A percentile compares a stretch with the other conserved stretches of the same genome.
These are phyloP conservation scores for Nakazawaea ernobii DNA, from an alignment of 805 yeast species.

Conservation along the genomic window DNA sequence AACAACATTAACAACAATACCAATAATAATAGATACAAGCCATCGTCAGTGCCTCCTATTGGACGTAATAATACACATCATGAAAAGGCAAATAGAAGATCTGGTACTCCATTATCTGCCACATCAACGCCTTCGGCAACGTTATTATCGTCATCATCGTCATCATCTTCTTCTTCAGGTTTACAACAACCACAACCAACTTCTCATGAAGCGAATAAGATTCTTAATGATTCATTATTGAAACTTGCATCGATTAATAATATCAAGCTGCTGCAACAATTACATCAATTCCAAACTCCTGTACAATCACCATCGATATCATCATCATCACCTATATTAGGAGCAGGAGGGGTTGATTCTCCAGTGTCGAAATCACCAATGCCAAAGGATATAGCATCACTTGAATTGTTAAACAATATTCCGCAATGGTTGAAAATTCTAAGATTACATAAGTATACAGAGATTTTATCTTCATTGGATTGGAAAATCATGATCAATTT, in stretches of 20 bases:
- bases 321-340: background rate
- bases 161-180: constrained; percentile 10
- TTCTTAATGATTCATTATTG: constrained; percentile 5
- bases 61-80: background rate
- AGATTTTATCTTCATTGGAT: constrained; percentile 61
- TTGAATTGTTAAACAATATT: constrained; percentile 60
- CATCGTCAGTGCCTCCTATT: constrained; percentile 12
- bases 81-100: background rate
- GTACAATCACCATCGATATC: background rate
- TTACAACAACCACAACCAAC: constrained; percentile 8
- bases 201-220: background rate
- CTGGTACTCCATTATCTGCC: constrained; percentile 5
- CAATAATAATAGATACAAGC: constrained; percentile 10
- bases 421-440: constrained; percentile 90
- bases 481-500: constrained; percentile 79
- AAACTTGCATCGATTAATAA: constrained; percentile 8
- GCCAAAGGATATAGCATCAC: constrained; percentile 45
- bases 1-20: constrained; percentile 5
- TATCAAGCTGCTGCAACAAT: constrained; percentile 13
- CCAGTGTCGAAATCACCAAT: constrained; percentile 33
- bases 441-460: constrained; percentile 91
- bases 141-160: constrained; percentile 8
- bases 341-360: constrained; percentile 1
- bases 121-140: constrained; percentile 9
- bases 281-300: background rate